Base-by-base conservation (phyloP, 768 basidiomycete genomes). In the Rhodotorula graminis region DNA sequence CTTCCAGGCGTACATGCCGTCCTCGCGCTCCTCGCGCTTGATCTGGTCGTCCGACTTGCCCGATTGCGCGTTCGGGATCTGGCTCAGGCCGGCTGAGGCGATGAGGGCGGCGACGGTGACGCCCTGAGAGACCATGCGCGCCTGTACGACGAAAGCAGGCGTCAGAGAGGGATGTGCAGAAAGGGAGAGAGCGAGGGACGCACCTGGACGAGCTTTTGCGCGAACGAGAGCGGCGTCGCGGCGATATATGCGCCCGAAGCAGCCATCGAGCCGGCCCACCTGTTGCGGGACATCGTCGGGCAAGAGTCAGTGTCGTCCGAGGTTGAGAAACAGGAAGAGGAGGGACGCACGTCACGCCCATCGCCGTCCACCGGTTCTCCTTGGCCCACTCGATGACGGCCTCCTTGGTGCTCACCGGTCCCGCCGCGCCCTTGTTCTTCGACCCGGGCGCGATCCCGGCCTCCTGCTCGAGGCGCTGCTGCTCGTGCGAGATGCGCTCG, bases 61-160 rank as follows among this genome's bases (percentile, higher is more conserved):
- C 25, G 44, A 12, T 12, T 62, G 42, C 1, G 53, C 58, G 42
- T 74, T 70, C 9, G 73, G 74, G 27, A 79, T 61, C n/a, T 69
- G 64, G 14, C 72, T 73, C 16, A 80, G 69, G 21, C 71, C 79
- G 12, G 80, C 80, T 8, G 77, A 77, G 1, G 79, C 80, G 68
- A 80, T 70, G 14, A 80, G 65, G 61, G 80, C 78, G 40, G 68
- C 80, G 44, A 80, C 78, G 19, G 80, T 80, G 19, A 79, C 69
- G 42, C 79, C 80, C 72, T 78, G 77, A 11, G 76, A 76, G 29
- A 75, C 64, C 78, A 79, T 79, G 58, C 78, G 74, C 8, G 69
- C 72, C 69, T 70, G 61, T 25, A 7, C 1, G 40, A 19, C 29
- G 18, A 21, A 16, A 25, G 25, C 0, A 31, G 33, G 21, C 21